These are phyloP conservation scores for Mangifera indica DNA, from an alignment of 345 rosid species.

Conservation along the genomic window DNA sequence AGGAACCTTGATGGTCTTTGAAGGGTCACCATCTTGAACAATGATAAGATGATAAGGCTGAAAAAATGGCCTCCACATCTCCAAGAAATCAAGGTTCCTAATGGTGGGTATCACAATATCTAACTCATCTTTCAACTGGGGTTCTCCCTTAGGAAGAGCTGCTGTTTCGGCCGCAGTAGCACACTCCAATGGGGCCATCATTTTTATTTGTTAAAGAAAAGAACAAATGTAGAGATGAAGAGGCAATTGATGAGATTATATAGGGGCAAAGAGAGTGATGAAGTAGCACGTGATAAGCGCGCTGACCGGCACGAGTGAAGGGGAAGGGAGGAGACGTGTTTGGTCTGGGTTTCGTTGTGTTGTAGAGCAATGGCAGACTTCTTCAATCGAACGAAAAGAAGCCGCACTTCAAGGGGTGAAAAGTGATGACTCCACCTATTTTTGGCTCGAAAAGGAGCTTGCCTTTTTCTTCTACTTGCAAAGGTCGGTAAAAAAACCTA, in stretches of 20 bases:
- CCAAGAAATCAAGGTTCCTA: slow-evolving; percentile 87
- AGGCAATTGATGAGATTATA: neutral
- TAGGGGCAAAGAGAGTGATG: neutral
- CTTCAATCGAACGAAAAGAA: slow-evolving; percentile 18
- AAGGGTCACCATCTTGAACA: slow-evolving; percentile 94
- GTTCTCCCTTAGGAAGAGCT: slow-evolving; percentile 27
- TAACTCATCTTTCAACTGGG: slow-evolving; percentile 77
- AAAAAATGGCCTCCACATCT: slow-evolving; percentile 98
- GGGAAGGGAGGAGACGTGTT: slow-evolving; percentile 21
- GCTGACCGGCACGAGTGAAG: slow-evolving; percentile 19
- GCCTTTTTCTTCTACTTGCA: too few species aligned
- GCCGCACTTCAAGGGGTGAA: slow-evolving; percentile 6
- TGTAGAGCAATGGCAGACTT: neutral
- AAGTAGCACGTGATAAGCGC: slow-evolving; percentile 27
- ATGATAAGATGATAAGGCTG: slow-evolving; percentile 93
- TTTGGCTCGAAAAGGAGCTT: neutral
- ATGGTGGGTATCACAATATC: slow-evolving; percentile 96
- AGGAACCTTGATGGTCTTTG: slow-evolving; percentile 79
- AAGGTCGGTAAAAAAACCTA: too few species aligned
- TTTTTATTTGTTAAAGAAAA: neutral
- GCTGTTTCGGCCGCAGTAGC: slow-evolving; percentile 43
- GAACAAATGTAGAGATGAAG: neutral
- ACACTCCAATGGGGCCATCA: slow-evolving; percentile 43
- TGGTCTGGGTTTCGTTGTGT: slow-evolving; percentile 5
- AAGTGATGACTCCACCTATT: neutral